These are phyloP conservation scores for Chaetomium sp. DNA, from an alignment of 2,329 filamentous ascomycete species.

Conservation along the genomic window DNA sequence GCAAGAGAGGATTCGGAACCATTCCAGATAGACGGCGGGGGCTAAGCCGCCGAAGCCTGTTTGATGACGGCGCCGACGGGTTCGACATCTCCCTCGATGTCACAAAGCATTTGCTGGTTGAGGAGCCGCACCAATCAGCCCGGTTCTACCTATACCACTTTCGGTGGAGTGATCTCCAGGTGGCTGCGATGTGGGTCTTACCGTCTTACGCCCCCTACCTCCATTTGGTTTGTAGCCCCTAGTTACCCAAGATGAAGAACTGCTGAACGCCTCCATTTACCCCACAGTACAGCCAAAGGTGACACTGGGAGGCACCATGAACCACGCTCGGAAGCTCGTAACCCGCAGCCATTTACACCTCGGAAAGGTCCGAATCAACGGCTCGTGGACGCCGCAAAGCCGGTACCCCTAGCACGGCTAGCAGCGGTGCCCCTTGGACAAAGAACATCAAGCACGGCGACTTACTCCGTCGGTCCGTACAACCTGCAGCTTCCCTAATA, in stretches of 20 bases:
- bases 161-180: too few relatives aligned
- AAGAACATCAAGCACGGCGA: slow-evolving; percentile 69
- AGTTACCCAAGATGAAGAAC: too few relatives aligned
- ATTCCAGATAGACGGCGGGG: not conserved
- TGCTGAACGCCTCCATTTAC: not conserved
- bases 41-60: not conserved
- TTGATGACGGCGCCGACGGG: not conserved
- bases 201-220: too few relatives aligned
- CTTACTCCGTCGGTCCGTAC: slow-evolving; percentile 52
- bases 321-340: too few relatives aligned
- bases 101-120: not conserved
- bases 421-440: slow-evolving; percentile 67
- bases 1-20: too few relatives aligned
- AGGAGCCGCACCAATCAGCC: not conserved
- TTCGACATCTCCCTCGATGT: not conserved
- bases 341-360: too few relatives aligned
- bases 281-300: not conserved
- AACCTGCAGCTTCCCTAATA: too few relatives aligned
- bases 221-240: too few relatives aligned
- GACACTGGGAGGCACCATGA: too few relatives aligned
- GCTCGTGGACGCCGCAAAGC: slow-evolving; percentile 62
- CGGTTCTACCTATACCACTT: too few relatives aligned
- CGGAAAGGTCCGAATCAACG: slow-evolving; percentile 42
- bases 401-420: slow-evolving; percentile 61
- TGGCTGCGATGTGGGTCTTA: too few relatives aligned